These are phyloP conservation scores for Diacronema lutheri DNA, from an alignment of 78 protist genomes.

Conservation along the genomic window DNA sequence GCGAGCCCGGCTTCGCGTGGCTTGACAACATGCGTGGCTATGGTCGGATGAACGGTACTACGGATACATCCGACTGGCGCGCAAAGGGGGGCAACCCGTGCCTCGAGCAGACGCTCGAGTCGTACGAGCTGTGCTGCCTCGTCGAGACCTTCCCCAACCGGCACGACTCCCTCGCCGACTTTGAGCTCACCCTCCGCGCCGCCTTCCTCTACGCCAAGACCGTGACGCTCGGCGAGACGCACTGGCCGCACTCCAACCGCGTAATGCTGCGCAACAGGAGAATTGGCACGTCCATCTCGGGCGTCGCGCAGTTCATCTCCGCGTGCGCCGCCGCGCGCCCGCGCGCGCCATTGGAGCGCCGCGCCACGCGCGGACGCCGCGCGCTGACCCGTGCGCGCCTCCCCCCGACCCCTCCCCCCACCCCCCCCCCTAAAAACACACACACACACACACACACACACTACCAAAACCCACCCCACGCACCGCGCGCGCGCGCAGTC, in stretches of 20 bases:
- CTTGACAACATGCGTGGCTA: constrained; percentile 78
- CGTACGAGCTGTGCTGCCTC: constrained; percentile 82
- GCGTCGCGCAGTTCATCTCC: constrained; percentile 77
- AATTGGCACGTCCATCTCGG: constrained; percentile 84
- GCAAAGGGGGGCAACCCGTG: constrained; percentile 89
- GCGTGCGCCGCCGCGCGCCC: background rate
- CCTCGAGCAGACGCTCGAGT: constrained; percentile 85
- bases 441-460: too few relatives aligned
- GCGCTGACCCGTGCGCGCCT: too few relatives aligned
- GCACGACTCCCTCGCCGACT: constrained; percentile 65
- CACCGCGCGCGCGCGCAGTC: too few relatives aligned
- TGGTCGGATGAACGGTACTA: constrained; percentile 64
- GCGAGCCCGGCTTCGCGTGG: constrained; percentile 92
- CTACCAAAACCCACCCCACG: too few relatives aligned
- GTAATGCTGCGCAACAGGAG: constrained; percentile 81
- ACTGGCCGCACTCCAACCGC: constrained; percentile 75
- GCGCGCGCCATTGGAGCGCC: background rate
- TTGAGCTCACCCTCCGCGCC: constrained; percentile 49
- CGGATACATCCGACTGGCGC: constrained; percentile 14
- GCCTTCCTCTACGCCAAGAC: constrained; percentile 86
- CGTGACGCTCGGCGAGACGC: constrained; percentile 82
- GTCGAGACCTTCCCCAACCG: constrained; percentile 85
- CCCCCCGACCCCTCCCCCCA: too few relatives aligned
- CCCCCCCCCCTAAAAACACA: too few relatives aligned
- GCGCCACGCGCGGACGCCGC: too few relatives aligned